These are phyloP conservation scores for Acmispon strigosus DNA, from an alignment of 306 rosid species.

Conservation along the genomic window DNA sequence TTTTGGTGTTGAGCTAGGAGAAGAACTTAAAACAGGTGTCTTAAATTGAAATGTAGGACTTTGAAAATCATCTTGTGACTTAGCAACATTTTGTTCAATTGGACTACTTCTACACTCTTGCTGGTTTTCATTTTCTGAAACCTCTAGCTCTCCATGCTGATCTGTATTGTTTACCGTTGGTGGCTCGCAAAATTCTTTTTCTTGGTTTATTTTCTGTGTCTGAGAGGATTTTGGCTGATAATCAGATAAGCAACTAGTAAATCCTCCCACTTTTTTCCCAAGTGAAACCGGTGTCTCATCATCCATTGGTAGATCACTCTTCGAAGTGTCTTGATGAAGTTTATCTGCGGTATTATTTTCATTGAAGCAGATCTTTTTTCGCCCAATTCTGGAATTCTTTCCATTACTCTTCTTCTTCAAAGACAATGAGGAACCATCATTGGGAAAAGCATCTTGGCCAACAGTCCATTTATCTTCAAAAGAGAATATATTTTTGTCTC, in stretches of 20 bases:
- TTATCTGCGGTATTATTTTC: constrained; percentile 29
- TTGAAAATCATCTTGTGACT: constrained; percentile 38
- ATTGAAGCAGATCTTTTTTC: constrained; percentile 30
- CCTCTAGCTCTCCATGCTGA: constrained; percentile 29
- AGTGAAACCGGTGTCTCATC: constrained; percentile 28
- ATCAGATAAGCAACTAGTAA: constrained; percentile 26
- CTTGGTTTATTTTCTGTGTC: constrained; percentile 27
- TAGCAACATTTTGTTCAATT: constrained; percentile 26
- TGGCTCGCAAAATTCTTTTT: constrained; percentile 29
- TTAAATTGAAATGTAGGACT: constrained; percentile 60
- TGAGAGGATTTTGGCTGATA: constrained; percentile 27
- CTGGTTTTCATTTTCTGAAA: constrained; percentile 33
- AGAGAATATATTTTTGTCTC: constrained; percentile 34
- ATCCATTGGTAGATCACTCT: constrained; percentile 31
- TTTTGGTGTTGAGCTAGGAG: constrained; percentile 46
- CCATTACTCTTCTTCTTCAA: constrained; percentile 32
- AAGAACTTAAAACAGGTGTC: constrained; percentile 43
- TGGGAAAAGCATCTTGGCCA: constrained; percentile 23
- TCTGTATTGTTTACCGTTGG: constrained; percentile 28
- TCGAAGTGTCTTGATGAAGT: constrained; percentile 28
- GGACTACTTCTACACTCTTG: constrained; percentile 34
- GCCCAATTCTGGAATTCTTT: constrained; percentile 29
- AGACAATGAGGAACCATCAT: constrained; percentile 38
- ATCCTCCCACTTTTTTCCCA: constrained; percentile 26
- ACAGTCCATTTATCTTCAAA: constrained; percentile 37